These are phyloP conservation scores for Euptelea pleiosperma DNA, from an alignment of 164 flowering plant genomes.

Conservation along the genomic window DNA sequence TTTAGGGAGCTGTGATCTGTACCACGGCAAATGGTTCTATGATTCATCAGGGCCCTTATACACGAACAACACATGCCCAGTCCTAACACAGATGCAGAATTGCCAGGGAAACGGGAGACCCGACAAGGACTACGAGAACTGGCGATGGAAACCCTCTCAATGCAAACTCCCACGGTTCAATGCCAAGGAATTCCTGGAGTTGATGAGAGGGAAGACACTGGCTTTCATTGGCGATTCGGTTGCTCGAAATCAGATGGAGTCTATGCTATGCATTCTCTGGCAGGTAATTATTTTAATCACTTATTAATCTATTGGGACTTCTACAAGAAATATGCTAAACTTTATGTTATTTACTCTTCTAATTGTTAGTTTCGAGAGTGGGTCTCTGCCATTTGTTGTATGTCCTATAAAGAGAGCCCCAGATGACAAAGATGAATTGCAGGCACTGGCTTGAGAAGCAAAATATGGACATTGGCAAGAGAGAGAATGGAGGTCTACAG, in stretches of 20 bases:
- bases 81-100: constrained; percentile 90
- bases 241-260: constrained; percentile 96
- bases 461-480: no score
- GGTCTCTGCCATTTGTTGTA: no score
- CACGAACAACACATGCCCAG: constrained; percentile 85
- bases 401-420: no score
- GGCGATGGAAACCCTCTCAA: constrained; percentile 87
- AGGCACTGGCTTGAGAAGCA: no score
- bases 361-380: no score
- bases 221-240: constrained; percentile 97
- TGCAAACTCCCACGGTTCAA: constrained; percentile 91
- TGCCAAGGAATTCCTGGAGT: constrained; percentile 67
- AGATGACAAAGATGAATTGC: no score
- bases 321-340: no score
- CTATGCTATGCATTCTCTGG: constrained; percentile 93
- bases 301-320: no score
- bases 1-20: constrained; percentile 70
- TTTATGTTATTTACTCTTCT: no score
- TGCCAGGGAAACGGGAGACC: constrained; percentile 98
- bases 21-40: constrained; percentile 70
- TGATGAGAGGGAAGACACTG: constrained; percentile 90
- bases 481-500: no score
- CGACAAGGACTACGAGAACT: constrained; percentile 84
- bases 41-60: constrained; percentile 75
- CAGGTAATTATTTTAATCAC: no score